phyloP scores from a whole-genome alignment of 2,329 filamentous ascomycete species.

The Nigrospora oryzae region DNA sequence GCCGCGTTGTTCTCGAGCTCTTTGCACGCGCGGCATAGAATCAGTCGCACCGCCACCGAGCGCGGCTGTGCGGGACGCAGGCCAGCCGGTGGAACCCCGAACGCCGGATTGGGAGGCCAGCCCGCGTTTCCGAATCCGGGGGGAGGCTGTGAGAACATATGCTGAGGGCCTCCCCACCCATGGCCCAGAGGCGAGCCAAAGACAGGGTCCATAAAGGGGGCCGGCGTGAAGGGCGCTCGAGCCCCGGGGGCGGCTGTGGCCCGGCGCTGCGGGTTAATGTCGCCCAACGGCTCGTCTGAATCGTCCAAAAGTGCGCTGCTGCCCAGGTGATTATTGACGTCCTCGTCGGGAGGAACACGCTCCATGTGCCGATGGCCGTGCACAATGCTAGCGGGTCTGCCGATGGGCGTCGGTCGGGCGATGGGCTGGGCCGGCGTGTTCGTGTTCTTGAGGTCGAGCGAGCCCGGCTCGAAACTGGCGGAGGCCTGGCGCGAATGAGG shows the following conservation, averaged over 20 bases:
- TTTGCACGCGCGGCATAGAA: conserved; percentile 74
- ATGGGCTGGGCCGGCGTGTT: conserved; percentile 61
- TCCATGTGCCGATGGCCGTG: conserved; percentile 34
- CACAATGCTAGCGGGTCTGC: conserved; percentile 69
- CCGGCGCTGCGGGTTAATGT: conserved; percentile 29
- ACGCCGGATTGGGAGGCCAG: conserved; percentile 21
- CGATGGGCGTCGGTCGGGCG: conserved; percentile 76
- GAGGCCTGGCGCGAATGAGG: conserved; percentile 72
- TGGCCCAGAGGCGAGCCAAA: conserved; percentile 21
- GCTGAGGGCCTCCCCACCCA: conserved; percentile 31
- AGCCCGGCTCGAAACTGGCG: conserved; percentile 51
- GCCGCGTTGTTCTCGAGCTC: conserved; percentile 36
- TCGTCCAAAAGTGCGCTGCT: conserved; percentile 84
- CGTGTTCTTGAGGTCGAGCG: conserved; percentile 17
- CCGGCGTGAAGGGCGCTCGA: conserved; percentile 30
- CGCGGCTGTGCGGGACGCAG: conserved; percentile 49
- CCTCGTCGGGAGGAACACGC: conserved; percentile 35
- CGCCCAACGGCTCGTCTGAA: conserved; percentile 46
- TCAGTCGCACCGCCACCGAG: conserved; percentile 59
- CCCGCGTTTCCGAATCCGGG: conserved; percentile 35
- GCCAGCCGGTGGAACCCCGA: conserved; percentile 19
- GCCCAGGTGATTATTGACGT: conserved; percentile 71
- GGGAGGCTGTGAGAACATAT: conserved; percentile 29
- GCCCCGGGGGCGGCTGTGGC: conserved; percentile 45
- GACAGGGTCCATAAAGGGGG: conserved; percentile 30